Conservation (phyloP, 352 stramenopile species). For the Globisporangium parvum region DNA sequence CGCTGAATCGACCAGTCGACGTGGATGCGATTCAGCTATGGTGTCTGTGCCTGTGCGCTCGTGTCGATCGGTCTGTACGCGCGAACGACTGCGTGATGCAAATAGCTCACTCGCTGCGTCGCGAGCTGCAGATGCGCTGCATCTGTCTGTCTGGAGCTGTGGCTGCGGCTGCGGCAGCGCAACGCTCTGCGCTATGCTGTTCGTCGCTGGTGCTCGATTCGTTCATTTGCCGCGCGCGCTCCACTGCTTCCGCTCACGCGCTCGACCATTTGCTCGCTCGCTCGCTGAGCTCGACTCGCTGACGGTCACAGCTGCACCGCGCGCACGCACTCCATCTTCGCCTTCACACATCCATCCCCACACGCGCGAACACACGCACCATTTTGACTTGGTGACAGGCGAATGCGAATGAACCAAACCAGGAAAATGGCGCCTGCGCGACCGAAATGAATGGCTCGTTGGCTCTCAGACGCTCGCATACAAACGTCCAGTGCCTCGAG, state of each 20-base stretch:
- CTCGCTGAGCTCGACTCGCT: neutral
- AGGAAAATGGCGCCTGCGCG: constrained; percentile 17
- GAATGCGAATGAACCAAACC: constrained; percentile 70
- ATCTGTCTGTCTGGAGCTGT: too few species aligned
- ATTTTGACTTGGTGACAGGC: constrained; percentile 88
- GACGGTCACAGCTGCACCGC: neutral
- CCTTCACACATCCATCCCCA: constrained; percentile 3
- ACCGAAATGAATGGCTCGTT: constrained; percentile 83
- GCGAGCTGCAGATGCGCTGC: too few species aligned
- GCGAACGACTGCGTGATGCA: too few species aligned
- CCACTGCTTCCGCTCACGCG: too few species aligned
- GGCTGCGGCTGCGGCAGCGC: neutral
- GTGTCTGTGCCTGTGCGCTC: too few species aligned
- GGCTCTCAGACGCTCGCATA: constrained; percentile 37
- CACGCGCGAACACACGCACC: constrained; percentile 22
- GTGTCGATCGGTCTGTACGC: too few species aligned
- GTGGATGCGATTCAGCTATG: too few species aligned
- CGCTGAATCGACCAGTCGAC: too few species aligned
- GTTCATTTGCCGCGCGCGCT: too few species aligned
- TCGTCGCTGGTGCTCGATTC: neutral
- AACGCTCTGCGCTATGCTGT: too few species aligned
- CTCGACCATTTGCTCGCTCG: neutral
- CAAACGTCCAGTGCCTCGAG: constrained; percentile 26
- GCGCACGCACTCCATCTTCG: neutral
- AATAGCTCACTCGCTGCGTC: too few species aligned